These are phyloP conservation scores for Pyrus betulifolia DNA, from an alignment of 306 rosid genomes.

Conservation along the genomic window DNA sequence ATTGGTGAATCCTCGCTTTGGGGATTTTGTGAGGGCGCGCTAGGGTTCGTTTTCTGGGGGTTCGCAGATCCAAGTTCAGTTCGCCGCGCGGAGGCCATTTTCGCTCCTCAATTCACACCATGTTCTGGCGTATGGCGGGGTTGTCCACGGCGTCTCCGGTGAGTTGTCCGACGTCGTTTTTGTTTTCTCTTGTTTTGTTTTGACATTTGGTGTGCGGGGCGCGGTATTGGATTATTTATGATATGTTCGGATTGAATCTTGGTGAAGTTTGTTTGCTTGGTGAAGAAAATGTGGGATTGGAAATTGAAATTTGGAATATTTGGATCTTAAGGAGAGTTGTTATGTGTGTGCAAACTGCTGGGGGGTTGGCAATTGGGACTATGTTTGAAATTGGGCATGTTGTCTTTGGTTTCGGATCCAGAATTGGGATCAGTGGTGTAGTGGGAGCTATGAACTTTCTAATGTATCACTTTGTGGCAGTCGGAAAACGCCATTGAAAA, in stretches of 20 bases:
- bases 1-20: conserved; percentile 20
- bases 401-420: neutral
- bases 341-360: neutral
- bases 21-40: conserved; percentile 22
- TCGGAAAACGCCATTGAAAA: neutral
- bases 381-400: neutral
- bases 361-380: neutral
- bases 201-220: conserved; percentile 1
- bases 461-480: neutral
- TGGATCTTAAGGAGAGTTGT: neutral
- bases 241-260: neutral
- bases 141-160: conserved; percentile 97
- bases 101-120: conserved; percentile 31
- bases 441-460: neutral
- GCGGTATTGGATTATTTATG: neutral
- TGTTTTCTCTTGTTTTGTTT: neutral
- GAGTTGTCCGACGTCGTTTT: conserved; percentile 29
- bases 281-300: conserved; percentile 21
- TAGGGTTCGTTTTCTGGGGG: conserved; percentile 55
- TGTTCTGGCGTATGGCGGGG: conserved; percentile 99
- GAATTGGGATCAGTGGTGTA: neutral
- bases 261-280: conserved; percentile 7
- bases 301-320: neutral
- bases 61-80: conserved; percentile 58
- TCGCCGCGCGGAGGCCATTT: conserved; percentile 11